Conservation (phyloP, 305 asterid genomes). For the Salvia sclarea region DNA sequence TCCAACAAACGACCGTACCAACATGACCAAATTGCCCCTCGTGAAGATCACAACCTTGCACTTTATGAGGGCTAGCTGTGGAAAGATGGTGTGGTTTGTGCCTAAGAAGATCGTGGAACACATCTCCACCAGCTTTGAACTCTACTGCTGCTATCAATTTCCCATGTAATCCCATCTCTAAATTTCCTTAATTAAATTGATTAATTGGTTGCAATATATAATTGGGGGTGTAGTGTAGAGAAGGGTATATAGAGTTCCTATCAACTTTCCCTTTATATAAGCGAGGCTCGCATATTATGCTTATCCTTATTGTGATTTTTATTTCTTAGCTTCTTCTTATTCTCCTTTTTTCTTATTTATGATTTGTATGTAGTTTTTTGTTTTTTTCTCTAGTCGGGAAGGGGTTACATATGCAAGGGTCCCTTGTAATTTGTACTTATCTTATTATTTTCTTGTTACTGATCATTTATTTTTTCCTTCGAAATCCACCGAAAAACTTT, state of each 20-base stretch:
- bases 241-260: background rate
- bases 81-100: background rate
- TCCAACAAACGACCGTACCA: background rate
- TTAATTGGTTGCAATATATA: no score
- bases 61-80: background rate
- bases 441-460: no score
- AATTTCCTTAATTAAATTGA: background rate
- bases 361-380: no score
- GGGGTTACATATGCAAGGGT: no score
- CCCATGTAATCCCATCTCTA: background rate
- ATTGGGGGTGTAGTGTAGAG: background rate
- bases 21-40: background rate
- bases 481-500: no score
- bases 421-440: no score
- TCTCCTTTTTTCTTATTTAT: no score
- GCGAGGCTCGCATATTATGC: background rate
- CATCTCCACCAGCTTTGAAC: slow-evolving; percentile 19
- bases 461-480: no score
- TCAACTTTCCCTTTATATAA: background rate
- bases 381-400: no score
- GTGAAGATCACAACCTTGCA: background rate
- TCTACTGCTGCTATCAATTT: background rate
- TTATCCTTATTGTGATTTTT: no score
- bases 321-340: no score
- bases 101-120: background rate